Evolutionary conservation across 2,329 filamentous ascomycete species (phyloP).

Genomic region (Didymella pomorum): DNA sequence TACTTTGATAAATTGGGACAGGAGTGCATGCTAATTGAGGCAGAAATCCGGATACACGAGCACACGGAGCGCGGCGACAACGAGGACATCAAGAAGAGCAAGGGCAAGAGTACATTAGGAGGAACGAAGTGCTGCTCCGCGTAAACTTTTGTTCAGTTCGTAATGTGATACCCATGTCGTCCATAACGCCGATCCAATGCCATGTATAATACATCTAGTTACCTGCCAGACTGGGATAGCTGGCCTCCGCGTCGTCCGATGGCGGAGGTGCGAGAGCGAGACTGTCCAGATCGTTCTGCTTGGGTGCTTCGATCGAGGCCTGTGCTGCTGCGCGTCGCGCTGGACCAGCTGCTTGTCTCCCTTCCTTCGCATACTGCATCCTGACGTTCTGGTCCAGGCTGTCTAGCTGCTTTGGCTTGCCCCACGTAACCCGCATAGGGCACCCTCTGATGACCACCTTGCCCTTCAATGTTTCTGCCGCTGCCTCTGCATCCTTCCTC

Average conservation of each 20-base stretch:
- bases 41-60: conserved; percentile 88
- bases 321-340: conserved; percentile 42
- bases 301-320: conserved; percentile 53
- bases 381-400: conserved; percentile 89
- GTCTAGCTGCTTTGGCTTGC: conserved; percentile 88
- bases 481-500: conserved; percentile 83
- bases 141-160: conserved; percentile 40
- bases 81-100: conserved; percentile 77
- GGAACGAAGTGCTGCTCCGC: conserved; percentile 51
- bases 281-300: conserved; percentile 54
- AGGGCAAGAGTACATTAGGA: conserved; percentile 53
- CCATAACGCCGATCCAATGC: conserved; percentile 41
- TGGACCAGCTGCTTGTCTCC: conserved; percentile 56
- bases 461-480: conserved; percentile 84
- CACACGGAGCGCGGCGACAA: conserved; percentile 93
- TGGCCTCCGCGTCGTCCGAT: conserved; percentile 77
- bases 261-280: conserved; percentile 76
- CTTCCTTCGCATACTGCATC: conserved; percentile 80
- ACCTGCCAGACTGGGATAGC: conserved; percentile 86
- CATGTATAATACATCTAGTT: conserved; percentile 62
- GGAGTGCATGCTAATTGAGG: conserved; percentile 24
- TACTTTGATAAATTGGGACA: no score
- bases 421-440: conserved; percentile 89
- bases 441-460: conserved; percentile 90
- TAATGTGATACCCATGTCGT: conserved; percentile 45